Evolutionary conservation across 2,329 filamentous ascomycete species (phyloP).

Genomic region (Didymella sp.): DNA sequence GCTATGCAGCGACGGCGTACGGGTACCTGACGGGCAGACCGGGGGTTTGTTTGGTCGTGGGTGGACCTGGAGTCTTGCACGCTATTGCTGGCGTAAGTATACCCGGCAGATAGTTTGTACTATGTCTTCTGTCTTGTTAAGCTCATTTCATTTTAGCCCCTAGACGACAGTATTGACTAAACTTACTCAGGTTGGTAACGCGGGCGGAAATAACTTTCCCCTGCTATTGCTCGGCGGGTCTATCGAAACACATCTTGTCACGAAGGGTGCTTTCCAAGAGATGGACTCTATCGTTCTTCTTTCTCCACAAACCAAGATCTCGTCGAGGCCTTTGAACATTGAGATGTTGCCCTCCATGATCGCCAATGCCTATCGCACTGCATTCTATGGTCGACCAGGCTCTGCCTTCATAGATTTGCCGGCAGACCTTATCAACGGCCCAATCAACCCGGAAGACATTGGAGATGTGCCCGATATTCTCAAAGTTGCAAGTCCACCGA

Average conservation of each 20-base stretch:
- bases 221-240: slow-evolving; percentile 63
- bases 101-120: background rate
- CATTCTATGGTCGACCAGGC: slow-evolving; percentile 63
- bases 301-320: slow-evolving; percentile 58
- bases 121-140: background rate
- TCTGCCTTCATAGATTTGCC: slow-evolving; percentile 63
- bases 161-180: background rate
- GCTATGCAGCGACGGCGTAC: slow-evolving; percentile 65
- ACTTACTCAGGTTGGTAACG: slow-evolving; percentile 47
- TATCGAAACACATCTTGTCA: slow-evolving; percentile 59
- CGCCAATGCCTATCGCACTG: slow-evolving; percentile 59
- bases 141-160: background rate
- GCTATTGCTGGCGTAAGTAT: slow-evolving; percentile 60
- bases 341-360: slow-evolving; percentile 58
- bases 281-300: slow-evolving; percentile 62
- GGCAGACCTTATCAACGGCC: slow-evolving; percentile 61
- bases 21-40: slow-evolving; percentile 64
- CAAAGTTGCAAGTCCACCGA: background rate
- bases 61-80: slow-evolving; percentile 65
- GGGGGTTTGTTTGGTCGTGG: slow-evolving; percentile 65
- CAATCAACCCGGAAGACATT: slow-evolving; percentile 6
- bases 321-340: slow-evolving; percentile 51
- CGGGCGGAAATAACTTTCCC: slow-evolving; percentile 63
- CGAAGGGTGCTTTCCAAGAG: slow-evolving; percentile 65
- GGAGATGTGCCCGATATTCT: slow-evolving; percentile 17